These are phyloP conservation scores for Inga leiocalycina DNA, from an alignment of 306 rosid genomes.

Conservation along the genomic window DNA sequence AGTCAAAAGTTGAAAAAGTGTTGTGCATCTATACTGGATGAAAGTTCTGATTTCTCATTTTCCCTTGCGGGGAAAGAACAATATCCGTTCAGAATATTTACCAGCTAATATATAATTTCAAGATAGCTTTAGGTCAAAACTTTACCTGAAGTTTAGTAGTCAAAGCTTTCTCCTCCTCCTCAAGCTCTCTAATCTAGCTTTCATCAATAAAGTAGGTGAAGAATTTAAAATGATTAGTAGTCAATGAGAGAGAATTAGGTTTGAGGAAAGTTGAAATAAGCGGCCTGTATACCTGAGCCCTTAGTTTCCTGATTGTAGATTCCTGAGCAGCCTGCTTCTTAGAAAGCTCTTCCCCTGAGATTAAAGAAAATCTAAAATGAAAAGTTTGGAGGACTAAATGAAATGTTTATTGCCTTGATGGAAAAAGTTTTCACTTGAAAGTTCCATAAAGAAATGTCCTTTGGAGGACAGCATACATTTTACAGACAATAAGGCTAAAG, in stretches of 20 bases:
- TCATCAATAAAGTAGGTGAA: constrained; percentile 49
- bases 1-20: neutral
- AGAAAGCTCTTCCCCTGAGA: constrained; percentile 83
- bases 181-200: constrained; percentile 98
- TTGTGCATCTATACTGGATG: neutral
- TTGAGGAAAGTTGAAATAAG: constrained; percentile 29
- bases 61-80: constrained; percentile 26
- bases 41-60: constrained; percentile 13
- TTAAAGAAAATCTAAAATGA: constrained; percentile 17
- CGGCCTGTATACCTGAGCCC: constrained; percentile 63
- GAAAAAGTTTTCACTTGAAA: neutral
- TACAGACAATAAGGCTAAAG: neutral
- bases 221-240: constrained; percentile 8
- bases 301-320: constrained; percentile 67
- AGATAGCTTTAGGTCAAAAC: constrained; percentile 26
- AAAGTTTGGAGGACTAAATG: neutral
- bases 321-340: constrained; percentile 89
- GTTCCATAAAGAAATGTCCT: neutral
- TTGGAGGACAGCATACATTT: neutral
- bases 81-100: constrained; percentile 16
- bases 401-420: neutral
- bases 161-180: constrained; percentile 98
- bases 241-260: neutral
- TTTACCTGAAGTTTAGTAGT: constrained; percentile 91
- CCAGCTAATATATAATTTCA: constrained; percentile 24